Base-by-base conservation (phyloP, 352 stramenopile species). In the Phytophthora litchii region DNA sequence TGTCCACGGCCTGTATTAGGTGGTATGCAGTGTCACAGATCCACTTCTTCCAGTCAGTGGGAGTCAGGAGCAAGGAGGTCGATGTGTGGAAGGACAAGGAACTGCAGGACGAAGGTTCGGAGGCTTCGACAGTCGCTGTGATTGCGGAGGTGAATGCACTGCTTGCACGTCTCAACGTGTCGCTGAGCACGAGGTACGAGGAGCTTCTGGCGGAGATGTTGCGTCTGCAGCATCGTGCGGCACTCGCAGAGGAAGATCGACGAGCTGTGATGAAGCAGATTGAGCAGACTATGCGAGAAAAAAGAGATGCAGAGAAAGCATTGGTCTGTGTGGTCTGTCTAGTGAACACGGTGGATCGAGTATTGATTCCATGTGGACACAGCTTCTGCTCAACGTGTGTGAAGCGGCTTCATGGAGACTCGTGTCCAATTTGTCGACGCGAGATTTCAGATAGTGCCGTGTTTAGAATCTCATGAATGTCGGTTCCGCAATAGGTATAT, bases 361-460 rank as follows among this genome's bases (percentile, higher is more conserved):
- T 86, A 46, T 66, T 89, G 10, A 68, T 86, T 10, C 77, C 79
- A 3, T 87, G 79, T 14, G 79, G 77, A 35, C 77, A 89, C 66
- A 83, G 79, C 57, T 86, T 81, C 52, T 89, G 77, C 64, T 51
- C 60, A 14, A 21, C 41, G 9, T 89, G 80, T 55, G 57, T 85
- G n/a, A n/a, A 61, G 9, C 67, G 75, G 14, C 57, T 88, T 8
- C 61, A 72, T 12, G 58, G 54, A 36, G 60, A 46, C 27, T 67
- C 61, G 36, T 86, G 78, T 16, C 78, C 78, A 11, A 56, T 86
- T 20, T 86, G 78, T 32, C 68, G 76, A 20, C 68, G 80, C 21
- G 47, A 70, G 20, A 70, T 86, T 23, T 12, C 54, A 0, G 48
- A 68, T 20, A 73, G 59, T 19, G 70, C 70, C 0, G 37, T 38